A percentile compares a stretch with the other conserved stretches of the same genome.
Conservation (phyloP, 805 yeast species). For the Kodamaea sagamina region DNA sequence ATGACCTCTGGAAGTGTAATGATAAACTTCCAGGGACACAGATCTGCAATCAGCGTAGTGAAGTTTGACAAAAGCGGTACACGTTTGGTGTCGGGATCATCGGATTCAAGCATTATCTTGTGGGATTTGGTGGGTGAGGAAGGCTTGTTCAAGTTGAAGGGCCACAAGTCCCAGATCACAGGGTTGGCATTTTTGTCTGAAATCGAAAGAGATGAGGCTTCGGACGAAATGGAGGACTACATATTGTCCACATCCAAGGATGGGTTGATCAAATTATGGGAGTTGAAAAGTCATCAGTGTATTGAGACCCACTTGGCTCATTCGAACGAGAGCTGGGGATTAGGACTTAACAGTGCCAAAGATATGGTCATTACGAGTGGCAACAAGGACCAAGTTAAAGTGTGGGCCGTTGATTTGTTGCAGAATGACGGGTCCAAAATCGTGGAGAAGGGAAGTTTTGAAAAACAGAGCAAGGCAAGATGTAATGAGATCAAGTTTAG, state of each 20-base stretch:
- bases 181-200: constrained; percentile 57
- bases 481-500: constrained; percentile 61
- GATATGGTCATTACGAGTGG: constrained; percentile 68
- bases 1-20: constrained; percentile 73
- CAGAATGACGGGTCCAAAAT: constrained; percentile 52
- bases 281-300: constrained; percentile 82
- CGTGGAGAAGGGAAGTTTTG: constrained; percentile 61
- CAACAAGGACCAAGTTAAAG: constrained; percentile 75
- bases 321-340: constrained; percentile 89
- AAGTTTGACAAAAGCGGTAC: constrained; percentile 82
- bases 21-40: constrained; percentile 89
- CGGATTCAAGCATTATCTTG: constrained; percentile 77
- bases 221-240: constrained; percentile 68
- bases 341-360: constrained; percentile 50
- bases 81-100: constrained; percentile 79
- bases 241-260: constrained; percentile 81
- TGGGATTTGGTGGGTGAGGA: constrained; percentile 96
- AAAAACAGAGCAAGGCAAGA: constrained; percentile 75
- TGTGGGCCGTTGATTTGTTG: constrained; percentile 72
- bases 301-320: constrained; percentile 94
- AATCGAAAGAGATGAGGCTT: constrained; percentile 20
- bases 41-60: constrained; percentile 69
- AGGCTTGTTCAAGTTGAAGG: constrained; percentile 82
- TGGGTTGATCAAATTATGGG: constrained; percentile 93
- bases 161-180: constrained; percentile 88